Percentiles rank a stretch among this genome's conserved stretches.
phyloP scores from a whole-genome alignment of 2,329 filamentous ascomycete species.

The Scortechinia acanthostroma region DNA sequence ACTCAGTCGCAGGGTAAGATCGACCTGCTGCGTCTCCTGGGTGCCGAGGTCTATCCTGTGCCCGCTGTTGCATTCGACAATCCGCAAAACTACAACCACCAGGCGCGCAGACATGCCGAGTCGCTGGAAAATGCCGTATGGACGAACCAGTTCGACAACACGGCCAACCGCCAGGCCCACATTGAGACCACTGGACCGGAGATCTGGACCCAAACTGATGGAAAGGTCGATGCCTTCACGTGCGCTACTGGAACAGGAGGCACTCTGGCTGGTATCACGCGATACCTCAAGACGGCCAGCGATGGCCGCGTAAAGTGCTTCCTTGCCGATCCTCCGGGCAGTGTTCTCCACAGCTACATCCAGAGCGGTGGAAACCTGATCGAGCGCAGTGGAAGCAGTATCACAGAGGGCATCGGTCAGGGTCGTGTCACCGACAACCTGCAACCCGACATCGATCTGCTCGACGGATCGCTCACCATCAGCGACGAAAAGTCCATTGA shows the following conservation, averaged over 20 bases:
- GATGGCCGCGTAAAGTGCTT: constrained; percentile 76
- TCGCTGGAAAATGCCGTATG: constrained; percentile 80
- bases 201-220: constrained; percentile 87
- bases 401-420: constrained; percentile 96
- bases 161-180: constrained; percentile 85
- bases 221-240: constrained; percentile 85
- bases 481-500: constrained; percentile 89
- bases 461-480: constrained; percentile 81
- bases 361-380: constrained; percentile 73
- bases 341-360: constrained; percentile 88
- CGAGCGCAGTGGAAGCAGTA: constrained; percentile 79
- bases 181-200: constrained; percentile 95
- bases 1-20: constrained; percentile 98
- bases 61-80: constrained; percentile 94
- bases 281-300: constrained; percentile 79
- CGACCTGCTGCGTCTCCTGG: constrained; percentile 80
- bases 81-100: constrained; percentile 95
- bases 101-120: constrained; percentile 85
- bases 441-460: constrained; percentile 70
- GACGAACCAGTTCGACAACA: constrained; percentile 99
- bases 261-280: constrained; percentile 80
- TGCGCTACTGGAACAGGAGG: constrained; percentile 91
- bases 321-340: constrained; percentile 89
- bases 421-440: constrained; percentile 95
- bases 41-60: constrained; percentile 91